Evolutionary conservation across 768 basidiomycete species (phyloP).

Genomic region (Psilocybe azurescens): DNA sequence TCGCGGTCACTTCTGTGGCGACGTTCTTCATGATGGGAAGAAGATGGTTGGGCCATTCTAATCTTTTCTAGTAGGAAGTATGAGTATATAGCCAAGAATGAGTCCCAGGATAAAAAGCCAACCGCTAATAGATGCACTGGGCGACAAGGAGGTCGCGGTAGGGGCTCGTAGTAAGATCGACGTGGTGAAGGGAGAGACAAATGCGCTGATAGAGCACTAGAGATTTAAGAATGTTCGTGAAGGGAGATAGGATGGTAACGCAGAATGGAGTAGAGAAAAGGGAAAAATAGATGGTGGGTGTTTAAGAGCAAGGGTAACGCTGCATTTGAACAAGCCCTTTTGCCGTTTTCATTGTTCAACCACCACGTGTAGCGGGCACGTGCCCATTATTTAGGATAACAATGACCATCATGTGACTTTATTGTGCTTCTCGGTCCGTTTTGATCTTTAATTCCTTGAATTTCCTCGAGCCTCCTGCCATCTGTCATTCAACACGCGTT

Average conservation of each 20-base stretch:
- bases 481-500: slow-evolving; percentile 20
- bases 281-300: slow-evolving; percentile 20
- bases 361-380: slow-evolving; percentile 46
- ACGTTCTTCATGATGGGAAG: slow-evolving; percentile 77
- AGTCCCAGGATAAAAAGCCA: slow-evolving; percentile 20
- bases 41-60: slow-evolving; percentile 89
- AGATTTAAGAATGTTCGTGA: slow-evolving; percentile 21
- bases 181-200: slow-evolving; percentile 49
- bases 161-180: slow-evolving; percentile 62
- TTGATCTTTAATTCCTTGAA: not conserved
- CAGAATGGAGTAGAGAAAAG: slow-evolving; percentile 22
- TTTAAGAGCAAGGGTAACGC: slow-evolving; percentile 33
- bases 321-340: slow-evolving; percentile 32
- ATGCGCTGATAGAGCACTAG: slow-evolving; percentile 7
- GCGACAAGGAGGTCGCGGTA: slow-evolving; percentile 79
- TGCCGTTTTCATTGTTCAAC: slow-evolving; percentile 53
- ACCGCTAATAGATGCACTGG: slow-evolving; percentile 62
- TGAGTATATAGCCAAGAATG: not conserved
- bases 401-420: slow-evolving; percentile 33
- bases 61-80: slow-evolving; percentile 39
- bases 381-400: slow-evolving; percentile 26
- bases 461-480: slow-evolving; percentile 9
- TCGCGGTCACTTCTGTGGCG: slow-evolving; percentile 58
- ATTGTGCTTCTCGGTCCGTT: slow-evolving; percentile 16
- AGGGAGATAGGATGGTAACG: slow-evolving; percentile 26